phyloP scores from a whole-genome alignment of 148 eudicot genomes.

The Fallopia convolvulus region DNA sequence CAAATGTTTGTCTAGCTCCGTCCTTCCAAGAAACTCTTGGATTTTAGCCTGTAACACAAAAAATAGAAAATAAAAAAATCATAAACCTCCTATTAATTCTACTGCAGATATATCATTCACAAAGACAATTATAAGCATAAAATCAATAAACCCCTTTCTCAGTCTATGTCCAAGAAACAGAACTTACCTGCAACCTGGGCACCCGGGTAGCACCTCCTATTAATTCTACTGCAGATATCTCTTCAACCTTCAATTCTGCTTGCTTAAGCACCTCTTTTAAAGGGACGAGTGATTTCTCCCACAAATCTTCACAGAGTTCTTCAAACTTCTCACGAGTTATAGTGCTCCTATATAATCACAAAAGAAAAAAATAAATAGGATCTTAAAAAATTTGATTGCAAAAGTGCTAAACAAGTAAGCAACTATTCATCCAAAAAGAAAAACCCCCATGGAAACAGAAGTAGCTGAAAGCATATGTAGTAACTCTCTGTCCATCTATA shows the following conservation, averaged over 20 bases:
- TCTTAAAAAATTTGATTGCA: not conserved
- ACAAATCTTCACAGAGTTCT: constrained; percentile 75
- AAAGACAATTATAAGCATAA: not conserved
- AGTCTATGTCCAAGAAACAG: constrained; percentile 1
- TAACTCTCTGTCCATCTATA: not conserved
- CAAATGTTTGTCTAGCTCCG: constrained; percentile 84
- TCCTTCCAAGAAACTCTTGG: constrained; percentile 88
- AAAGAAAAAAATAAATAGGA: not conserved
- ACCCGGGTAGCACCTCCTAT: constrained; percentile 98
- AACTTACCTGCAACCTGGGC: constrained; percentile 80
- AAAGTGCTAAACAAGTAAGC: not conserved
- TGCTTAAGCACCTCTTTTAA: constrained; percentile 58
- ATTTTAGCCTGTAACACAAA: constrained; percentile 63
- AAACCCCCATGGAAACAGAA: not conserved
- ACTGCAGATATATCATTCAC: not conserved
- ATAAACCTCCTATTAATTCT: not conserved
- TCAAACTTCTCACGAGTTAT: constrained; percentile 94
- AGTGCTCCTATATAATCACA: constrained; percentile 55
- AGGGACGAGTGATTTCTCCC: constrained; percentile 81
- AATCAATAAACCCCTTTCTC: not conserved
- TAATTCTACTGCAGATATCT: constrained; percentile 77
- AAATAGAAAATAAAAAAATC: not conserved
- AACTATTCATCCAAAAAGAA: not conserved
- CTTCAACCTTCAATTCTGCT: constrained; percentile 65
- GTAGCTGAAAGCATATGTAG: not conserved